Conservation (phyloP, 768 basidiomycete genomes). For the Saitozyma podzolica region DNA sequence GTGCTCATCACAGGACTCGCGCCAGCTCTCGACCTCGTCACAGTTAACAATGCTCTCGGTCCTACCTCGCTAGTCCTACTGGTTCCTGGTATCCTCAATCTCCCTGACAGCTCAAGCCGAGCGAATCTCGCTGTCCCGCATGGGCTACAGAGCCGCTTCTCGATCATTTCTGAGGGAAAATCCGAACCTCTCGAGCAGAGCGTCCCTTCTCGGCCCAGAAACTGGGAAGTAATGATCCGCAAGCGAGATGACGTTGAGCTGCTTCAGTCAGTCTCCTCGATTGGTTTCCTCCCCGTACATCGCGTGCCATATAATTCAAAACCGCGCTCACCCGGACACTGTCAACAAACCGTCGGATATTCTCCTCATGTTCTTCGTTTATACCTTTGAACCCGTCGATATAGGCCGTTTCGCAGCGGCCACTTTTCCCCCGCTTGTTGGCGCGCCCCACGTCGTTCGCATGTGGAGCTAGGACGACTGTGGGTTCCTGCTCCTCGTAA, state of each 20-base stretch:
- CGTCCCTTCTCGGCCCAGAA: conserved; percentile 20
- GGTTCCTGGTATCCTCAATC: too few relatives aligned
- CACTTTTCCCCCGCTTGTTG: neutral
- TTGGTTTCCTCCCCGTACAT: neutral
- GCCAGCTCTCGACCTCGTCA: too few relatives aligned
- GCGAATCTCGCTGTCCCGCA: too few relatives aligned
- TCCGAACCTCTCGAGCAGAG: conserved; percentile 29
- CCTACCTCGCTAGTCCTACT: too few relatives aligned
- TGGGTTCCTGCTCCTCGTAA: conserved; percentile 14
- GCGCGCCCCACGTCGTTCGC: neutral
- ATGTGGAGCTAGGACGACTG: conserved; percentile 9
- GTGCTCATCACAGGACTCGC: too few relatives aligned
- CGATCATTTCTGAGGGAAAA: conserved; percentile 19
- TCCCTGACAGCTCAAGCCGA: too few relatives aligned
- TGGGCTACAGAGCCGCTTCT: conserved; percentile 17
- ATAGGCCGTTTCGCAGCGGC: conserved; percentile 13
- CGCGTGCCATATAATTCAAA: too few relatives aligned
- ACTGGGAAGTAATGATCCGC: conserved; percentile 18
- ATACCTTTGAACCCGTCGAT: conserved; percentile 23
- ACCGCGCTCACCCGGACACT: conserved; percentile 28
- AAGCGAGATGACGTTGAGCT: conserved; percentile 17
- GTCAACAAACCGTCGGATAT: conserved; percentile 22
- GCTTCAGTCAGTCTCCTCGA: neutral
- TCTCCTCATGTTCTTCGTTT: conserved; percentile 18
- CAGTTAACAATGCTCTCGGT: too few relatives aligned